phyloP scores from a whole-genome alignment of 2,329 filamentous ascomycete species.

The Penicillium sp. region DNA sequence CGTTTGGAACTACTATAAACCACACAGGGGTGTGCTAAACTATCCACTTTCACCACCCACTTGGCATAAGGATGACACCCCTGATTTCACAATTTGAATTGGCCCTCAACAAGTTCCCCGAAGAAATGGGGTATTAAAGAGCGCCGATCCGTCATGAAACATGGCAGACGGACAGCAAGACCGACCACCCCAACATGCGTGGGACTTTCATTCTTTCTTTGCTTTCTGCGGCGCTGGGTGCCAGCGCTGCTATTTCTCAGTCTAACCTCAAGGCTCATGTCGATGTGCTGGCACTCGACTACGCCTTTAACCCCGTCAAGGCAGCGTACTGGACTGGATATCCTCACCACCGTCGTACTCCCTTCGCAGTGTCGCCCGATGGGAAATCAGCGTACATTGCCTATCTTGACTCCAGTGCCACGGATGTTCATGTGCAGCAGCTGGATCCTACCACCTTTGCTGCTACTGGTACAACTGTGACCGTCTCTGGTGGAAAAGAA shows the following conservation, averaged over 20 bases:
- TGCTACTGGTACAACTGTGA: slow-evolving; percentile 54
- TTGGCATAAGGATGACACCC: too few relatives aligned
- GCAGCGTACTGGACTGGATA: slow-evolving; percentile 62
- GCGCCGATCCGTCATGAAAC: not conserved
- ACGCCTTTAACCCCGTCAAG: slow-evolving; percentile 58
- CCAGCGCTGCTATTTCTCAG: slow-evolving; percentile 20
- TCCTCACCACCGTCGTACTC: slow-evolving; percentile 62
- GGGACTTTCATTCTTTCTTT: slow-evolving; percentile 24
- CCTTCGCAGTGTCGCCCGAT: slow-evolving; percentile 62
- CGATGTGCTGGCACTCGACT: slow-evolving; percentile 49
- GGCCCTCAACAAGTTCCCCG: not conserved
- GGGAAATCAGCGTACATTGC: slow-evolving; percentile 60
- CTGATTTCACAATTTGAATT: not conserved
- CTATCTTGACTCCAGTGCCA: slow-evolving; percentile 58
- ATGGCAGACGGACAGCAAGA: not conserved
- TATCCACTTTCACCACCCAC: not conserved
- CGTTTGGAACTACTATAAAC: not conserved
- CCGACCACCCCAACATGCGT: slow-evolving; percentile 23
- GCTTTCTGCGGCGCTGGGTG: slow-evolving; percentile 28
- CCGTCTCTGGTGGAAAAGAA: slow-evolving; percentile 57
- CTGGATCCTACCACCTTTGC: slow-evolving; percentile 57
- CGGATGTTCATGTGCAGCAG: slow-evolving; percentile 58
- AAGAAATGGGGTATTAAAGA: not conserved
- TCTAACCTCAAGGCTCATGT: slow-evolving; percentile 41
- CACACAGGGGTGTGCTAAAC: not conserved